Evolutionary conservation across 2,329 filamentous ascomycete genomes (phyloP).

Genomic region (Pseudocercospora eumusae): DNA sequence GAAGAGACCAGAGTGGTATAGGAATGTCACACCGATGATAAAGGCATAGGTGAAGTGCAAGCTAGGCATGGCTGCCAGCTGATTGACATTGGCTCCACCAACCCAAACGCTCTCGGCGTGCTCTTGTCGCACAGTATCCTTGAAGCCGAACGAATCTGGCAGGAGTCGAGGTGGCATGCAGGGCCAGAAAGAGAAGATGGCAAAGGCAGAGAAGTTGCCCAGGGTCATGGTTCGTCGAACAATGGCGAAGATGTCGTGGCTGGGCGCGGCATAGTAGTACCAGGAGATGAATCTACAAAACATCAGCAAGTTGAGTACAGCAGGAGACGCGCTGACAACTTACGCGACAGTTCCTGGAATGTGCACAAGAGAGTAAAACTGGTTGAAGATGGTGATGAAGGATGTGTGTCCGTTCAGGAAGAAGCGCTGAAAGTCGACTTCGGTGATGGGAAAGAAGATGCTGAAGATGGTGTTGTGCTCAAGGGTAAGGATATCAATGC

Average conservation of each 20-base stretch:
- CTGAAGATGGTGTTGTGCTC: slow-evolving; percentile 55
- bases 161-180: slow-evolving; percentile 56
- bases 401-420: slow-evolving; percentile 58
- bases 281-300: slow-evolving; percentile 59
- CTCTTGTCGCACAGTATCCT: slow-evolving; percentile 52
- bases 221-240: slow-evolving; percentile 52
- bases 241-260: slow-evolving; percentile 48
- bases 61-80: slow-evolving; percentile 50
- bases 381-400: slow-evolving; percentile 59
- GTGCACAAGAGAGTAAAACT: slow-evolving; percentile 61
- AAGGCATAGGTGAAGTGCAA: slow-evolving; percentile 60
- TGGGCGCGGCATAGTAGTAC: slow-evolving; percentile 63
- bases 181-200: slow-evolving; percentile 55
- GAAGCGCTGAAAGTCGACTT: slow-evolving; percentile 58
- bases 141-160: slow-evolving; percentile 48
- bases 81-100: slow-evolving; percentile 50
- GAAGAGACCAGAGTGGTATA: slow-evolving; percentile 56
- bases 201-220: slow-evolving; percentile 57
- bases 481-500: slow-evolving; percentile 56
- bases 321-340: slow-evolving; percentile 20
- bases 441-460: slow-evolving; percentile 56
- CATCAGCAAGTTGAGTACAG: slow-evolving; percentile 14
- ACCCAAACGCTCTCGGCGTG: slow-evolving; percentile 51
- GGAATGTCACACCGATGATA: slow-evolving; percentile 52
- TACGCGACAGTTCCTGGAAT: slow-evolving; percentile 63